phyloP scores from a whole-genome alignment of 2,329 filamentous ascomycete genomes.

The Epichloe uncinata region DNA sequence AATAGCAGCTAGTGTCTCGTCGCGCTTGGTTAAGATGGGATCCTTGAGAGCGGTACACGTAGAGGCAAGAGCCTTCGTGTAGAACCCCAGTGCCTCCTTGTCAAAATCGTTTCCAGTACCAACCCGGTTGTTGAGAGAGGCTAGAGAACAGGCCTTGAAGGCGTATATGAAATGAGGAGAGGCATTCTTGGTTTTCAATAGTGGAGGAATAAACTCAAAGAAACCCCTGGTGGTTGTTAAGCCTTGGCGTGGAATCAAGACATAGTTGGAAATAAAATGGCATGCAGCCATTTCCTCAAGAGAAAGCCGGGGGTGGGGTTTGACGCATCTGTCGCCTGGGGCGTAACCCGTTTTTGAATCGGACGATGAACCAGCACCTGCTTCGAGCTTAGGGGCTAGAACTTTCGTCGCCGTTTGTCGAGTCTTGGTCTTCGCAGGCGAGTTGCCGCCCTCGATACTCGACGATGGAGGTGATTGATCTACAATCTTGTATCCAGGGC shows the following conservation, averaged over 20 bases:
- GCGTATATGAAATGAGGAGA: constrained; percentile 37
- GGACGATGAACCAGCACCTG: constrained; percentile 9
- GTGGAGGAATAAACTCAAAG: constrained; percentile 43
- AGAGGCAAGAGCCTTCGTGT: constrained; percentile 37
- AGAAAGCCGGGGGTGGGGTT: constrained; percentile 26
- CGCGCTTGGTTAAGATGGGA: constrained; percentile 31
- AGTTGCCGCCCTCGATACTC: constrained; percentile 18
- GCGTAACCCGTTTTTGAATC: constrained; percentile 14
- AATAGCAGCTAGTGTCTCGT: constrained; percentile 44
- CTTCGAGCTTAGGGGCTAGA: constrained; percentile 42
- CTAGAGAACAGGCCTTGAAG: constrained; percentile 45
- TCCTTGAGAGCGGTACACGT: constrained; percentile 40
- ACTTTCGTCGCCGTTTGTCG: constrained; percentile 47
- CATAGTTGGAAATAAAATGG: constrained; percentile 47
- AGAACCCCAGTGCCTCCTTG: constrained; percentile 31
- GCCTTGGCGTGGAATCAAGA: constrained; percentile 36
- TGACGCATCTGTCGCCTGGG: constrained; percentile 9
- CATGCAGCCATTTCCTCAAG: constrained; percentile 41
- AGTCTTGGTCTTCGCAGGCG: constrained; percentile 40
- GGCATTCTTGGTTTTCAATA: constrained; percentile 30
- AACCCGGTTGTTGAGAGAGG: constrained; percentile 39
- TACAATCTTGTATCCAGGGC: constrained; percentile 54
- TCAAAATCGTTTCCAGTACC: constrained; percentile 19
- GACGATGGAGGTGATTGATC: constrained; percentile 37
- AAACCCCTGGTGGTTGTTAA: constrained; percentile 32